phyloP scores from a whole-genome alignment of 2,329 filamentous ascomycete species.

The Alternaria alternata region DNA sequence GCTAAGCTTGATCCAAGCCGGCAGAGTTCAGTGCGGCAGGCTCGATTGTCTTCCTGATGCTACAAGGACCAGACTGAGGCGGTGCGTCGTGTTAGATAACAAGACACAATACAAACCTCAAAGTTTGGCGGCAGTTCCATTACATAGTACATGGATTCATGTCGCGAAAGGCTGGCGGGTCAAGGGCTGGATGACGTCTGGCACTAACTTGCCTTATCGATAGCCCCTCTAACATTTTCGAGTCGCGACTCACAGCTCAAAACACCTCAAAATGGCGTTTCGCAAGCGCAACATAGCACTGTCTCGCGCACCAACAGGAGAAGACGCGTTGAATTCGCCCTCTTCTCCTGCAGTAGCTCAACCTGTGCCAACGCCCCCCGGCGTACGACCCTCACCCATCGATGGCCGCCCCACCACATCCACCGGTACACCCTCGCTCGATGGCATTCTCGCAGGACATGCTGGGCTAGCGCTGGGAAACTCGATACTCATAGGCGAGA shows the following conservation, averaged over 20 bases:
- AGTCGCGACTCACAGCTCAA: conserved; percentile 12
- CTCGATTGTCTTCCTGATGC: no score
- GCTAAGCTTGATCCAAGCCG: not conserved
- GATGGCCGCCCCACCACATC: conserved; percentile 90
- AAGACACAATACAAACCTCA: no score
- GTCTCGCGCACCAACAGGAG: conserved; percentile 46
- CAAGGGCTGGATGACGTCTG: not conserved
- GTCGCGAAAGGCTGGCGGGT: not conserved
- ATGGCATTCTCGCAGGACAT: conserved; percentile 85
- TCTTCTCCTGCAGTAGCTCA: conserved; percentile 22
- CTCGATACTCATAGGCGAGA: conserved; percentile 82
- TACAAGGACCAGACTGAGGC: no score
- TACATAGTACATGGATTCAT: not conserved
- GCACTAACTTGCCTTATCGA: conserved; percentile 12
- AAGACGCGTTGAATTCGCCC: conserved; percentile 22
- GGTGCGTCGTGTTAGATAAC: no score
- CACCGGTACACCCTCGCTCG: conserved; percentile 86
- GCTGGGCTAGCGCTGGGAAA: conserved; percentile 83
- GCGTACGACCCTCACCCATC: conserved; percentile 83
- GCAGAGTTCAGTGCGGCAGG: no score
- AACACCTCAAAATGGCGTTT: conserved; percentile 65
- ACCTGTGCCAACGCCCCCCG: conserved; percentile 41
- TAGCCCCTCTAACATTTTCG: conserved; percentile 21
- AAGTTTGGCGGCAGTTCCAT: not conserved
- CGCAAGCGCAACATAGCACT: conserved; percentile 71